Base-by-base conservation (phyloP, 208 protist genomes). In the Giardia duodenalis region DNA sequence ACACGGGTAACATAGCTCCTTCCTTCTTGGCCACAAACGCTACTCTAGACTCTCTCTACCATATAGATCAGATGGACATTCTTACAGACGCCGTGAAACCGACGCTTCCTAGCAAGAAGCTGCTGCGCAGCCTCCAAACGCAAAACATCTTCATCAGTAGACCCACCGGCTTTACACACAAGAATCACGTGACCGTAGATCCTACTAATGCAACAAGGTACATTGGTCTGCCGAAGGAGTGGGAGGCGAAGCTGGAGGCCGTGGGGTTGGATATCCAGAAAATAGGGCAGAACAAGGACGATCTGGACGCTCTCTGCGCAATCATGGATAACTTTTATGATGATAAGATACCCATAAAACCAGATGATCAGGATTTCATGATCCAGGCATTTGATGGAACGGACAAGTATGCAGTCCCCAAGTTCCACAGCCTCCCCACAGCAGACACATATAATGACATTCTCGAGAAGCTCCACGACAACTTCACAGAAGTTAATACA, bases 301-400 rank as follows among this genome's bases (percentile, higher is more conserved):
- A 76, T 30, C 57, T 76, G 10, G 57, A 76, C 57, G 57, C 57
- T 10, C 57, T 76, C 57, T 76, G 57, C 57, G 30, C 57, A 30
- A 76, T 46, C 90, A 86, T 92, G 90, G 90, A 39, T 45, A 92
- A 92, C 90, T 39, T n/a, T 39, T 39, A 92, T n/a, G 43, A 46
- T 10, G 19, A 3, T n/a, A 30, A 43, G 2, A 92, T 46, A 4
- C 3, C 3, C 3, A 2, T 45, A 67, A 46, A 92, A 39, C 45
- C 43, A 46, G 89, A 30, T 3, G 42, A 90, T 90, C 10, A 46
- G 4, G 43, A 67, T 10, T 43, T 67, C 89, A 67, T 92, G 30
- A 3, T 45, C 39, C 89, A 3, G 3, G 2, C 19, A 30, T 92
- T 67, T 46, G 19, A 2, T 67, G 89, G 19, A 30, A 67, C 2